Percentiles rank a stretch among this genome's conserved stretches.
phyloP scores from a whole-genome alignment of 2,329 filamentous ascomycete species.

The Xylariaceae sp. region DNA sequence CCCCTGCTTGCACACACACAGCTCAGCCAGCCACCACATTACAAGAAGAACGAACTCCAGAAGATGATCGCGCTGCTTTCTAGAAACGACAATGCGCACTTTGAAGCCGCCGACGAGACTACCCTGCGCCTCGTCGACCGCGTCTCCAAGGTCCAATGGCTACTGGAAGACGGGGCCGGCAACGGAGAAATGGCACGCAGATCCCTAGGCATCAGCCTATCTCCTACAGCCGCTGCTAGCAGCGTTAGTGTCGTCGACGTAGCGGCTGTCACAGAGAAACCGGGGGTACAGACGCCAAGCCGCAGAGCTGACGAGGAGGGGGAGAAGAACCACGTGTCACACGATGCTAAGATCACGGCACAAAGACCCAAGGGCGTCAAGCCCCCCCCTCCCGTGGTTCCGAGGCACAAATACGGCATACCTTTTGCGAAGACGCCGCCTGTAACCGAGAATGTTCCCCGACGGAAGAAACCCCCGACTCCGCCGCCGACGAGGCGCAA shows the following conservation, averaged over 20 bases:
- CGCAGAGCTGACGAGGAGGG: slow-evolving; percentile 38
- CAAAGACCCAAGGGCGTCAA: slow-evolving; percentile 33
- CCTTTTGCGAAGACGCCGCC: slow-evolving; percentile 29
- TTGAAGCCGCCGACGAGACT: slow-evolving; percentile 76
- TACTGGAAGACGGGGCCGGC: slow-evolving; percentile 40
- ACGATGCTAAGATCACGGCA: not conserved
- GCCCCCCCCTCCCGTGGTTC: slow-evolving; percentile 51
- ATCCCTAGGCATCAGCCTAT: slow-evolving; percentile 67
- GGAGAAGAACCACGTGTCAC: slow-evolving; percentile 1
- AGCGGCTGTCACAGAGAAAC: slow-evolving; percentile 75
- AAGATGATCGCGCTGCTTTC: slow-evolving; percentile 70
- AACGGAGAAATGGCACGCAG: slow-evolving; percentile 52
- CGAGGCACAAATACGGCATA: slow-evolving; percentile 52
- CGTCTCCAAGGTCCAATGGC: slow-evolving; percentile 69
- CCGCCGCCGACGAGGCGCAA: slow-evolving; percentile 39
- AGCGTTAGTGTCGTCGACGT: slow-evolving; percentile 73
- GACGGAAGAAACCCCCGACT: slow-evolving; percentile 32
- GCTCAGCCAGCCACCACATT: slow-evolving; percentile 78
- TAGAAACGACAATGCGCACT: slow-evolving; percentile 65
- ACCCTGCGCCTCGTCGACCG: slow-evolving; percentile 72
- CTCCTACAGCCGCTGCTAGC: slow-evolving; percentile 62
- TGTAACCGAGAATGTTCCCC: slow-evolving; percentile 4
- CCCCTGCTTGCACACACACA: slow-evolving; percentile 90
- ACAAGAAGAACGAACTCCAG: slow-evolving; percentile 83
- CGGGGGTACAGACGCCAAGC: slow-evolving; percentile 77